phyloP scores from a whole-genome alignment of 2,329 filamentous ascomycete genomes.

The Monilinia fructigena region DNA sequence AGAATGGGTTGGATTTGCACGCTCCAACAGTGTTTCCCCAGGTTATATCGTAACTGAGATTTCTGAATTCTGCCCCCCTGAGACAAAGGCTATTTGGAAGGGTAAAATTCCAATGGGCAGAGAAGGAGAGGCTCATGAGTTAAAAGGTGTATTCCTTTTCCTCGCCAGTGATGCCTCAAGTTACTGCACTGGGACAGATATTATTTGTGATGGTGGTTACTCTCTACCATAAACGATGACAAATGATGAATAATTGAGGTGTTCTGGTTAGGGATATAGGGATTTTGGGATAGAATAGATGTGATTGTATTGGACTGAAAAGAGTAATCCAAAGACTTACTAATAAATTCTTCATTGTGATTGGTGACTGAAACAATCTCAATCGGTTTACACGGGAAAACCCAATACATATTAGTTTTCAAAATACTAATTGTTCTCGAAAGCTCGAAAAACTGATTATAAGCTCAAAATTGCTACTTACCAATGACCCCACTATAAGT shows the following conservation, averaged over 20 bases:
- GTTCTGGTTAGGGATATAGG: constrained; percentile 1
- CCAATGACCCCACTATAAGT: neutral
- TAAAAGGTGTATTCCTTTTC: constrained; percentile 82
- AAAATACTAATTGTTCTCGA: neutral
- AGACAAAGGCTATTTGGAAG: constrained; percentile 68
- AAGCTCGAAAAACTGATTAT: neutral
- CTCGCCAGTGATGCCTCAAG: constrained; percentile 78
- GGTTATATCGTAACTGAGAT: constrained; percentile 76
- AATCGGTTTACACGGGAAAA: neutral
- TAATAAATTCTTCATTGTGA: neutral
- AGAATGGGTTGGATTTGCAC: constrained; percentile 74
- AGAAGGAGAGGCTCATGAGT: constrained; percentile 64
- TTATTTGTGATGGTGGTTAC: constrained; percentile 59
- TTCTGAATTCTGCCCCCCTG: constrained; percentile 60
- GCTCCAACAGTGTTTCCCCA: constrained; percentile 70
- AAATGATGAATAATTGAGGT: constrained; percentile 11
- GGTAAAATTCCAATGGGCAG: constrained; percentile 79
- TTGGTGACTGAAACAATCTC: neutral
- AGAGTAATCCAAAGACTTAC: neutral
- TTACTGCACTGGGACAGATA: constrained; percentile 74
- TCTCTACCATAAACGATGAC: constrained; percentile 18
- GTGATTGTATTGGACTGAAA: neutral
- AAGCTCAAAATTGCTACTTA: neutral
- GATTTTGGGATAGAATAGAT: neutral
- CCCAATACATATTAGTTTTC: too few relatives aligned